Base-by-base conservation (phyloP, 2,329 filamentous ascomycete genomes). In the Xylaria arbuscula region DNA sequence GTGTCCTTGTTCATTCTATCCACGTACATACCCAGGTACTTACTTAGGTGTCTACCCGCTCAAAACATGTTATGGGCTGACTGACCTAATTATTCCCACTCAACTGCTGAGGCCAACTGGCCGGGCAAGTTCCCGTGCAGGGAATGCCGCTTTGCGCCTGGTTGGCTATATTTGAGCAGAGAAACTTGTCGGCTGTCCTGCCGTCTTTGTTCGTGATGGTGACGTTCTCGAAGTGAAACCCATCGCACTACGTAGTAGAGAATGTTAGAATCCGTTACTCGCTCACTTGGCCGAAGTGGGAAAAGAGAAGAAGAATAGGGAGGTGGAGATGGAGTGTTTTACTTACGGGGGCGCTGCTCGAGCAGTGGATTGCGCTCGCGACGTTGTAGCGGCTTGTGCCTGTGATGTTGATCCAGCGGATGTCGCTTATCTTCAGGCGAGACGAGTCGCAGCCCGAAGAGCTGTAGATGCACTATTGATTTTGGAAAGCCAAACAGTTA, bases 361-460 rank as follows among this genome's bases (percentile, higher is more conserved):
- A 79, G 74, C 82, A 84, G 74, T 85, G 82, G 53, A 85, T 83
- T 4, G 80, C 83, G 7, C 80, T 80, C 1, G 81, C 84, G 24
- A 85, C 80, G 71, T 86, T 85, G 70, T 85, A 85, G 38, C 81
- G 76, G 66, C 80, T 82, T 2, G 84, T 86, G 6, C 84, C 84
- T 1, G 81, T 83, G 60, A 86, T 80, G 71, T 86, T 86, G 65
- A 83, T 79, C 82, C 83, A 85, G 47, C 78, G 81, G 28, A 86
- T 76, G 70, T 86, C 82, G 45, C 77, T 77, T 65, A 86, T 85
- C 59, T 81, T 76, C 48, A 84, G 75, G 51, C 80, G 78, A 40
- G 78, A 81, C 17, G 72, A 74, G 70, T 83, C 81, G 75, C 82
- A 83, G 64, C 76, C 78, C 48, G 74, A 70, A 58, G 67, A 76